These are phyloP conservation scores for Hyaloperonospora arabidopsidis DNA, from an alignment of 352 stramenopile species.

Conservation along the genomic window DNA sequence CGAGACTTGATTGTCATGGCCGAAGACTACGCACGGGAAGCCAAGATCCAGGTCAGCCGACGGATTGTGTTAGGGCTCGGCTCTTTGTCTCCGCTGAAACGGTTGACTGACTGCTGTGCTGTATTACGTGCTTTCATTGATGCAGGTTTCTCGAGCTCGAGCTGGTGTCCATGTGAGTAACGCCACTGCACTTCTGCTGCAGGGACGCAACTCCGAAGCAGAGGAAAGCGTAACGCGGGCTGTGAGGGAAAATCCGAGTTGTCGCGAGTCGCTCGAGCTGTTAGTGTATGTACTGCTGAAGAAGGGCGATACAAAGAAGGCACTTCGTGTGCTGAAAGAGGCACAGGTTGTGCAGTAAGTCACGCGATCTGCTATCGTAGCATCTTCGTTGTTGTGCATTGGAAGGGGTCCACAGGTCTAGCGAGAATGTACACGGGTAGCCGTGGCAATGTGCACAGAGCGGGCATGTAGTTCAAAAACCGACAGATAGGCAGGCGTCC, in stretches of 20 bases:
- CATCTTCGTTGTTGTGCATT: constrained; percentile 4
- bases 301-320: constrained; percentile 86
- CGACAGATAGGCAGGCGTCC: constrained; percentile 1
- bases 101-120: background rate
- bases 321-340: constrained; percentile 79
- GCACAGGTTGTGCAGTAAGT: constrained; percentile 61
- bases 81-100: background rate
- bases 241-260: constrained; percentile 74
- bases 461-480: constrained; percentile 9
- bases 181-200: constrained; percentile 66
- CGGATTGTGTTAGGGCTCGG: background rate
- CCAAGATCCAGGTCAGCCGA: constrained; percentile 51
- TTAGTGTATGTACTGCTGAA: constrained; percentile 85
- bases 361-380: constrained; percentile 3
- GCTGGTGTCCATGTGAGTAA: constrained; percentile 83
- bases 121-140: background rate
- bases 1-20: constrained; percentile 66
- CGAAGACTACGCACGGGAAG: constrained; percentile 72
- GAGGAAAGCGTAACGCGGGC: constrained; percentile 81
- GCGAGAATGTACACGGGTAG: constrained; percentile 20
- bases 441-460: constrained; percentile 17
- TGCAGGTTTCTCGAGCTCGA: constrained; percentile 52
- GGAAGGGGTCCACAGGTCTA: constrained; percentile 13
- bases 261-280: constrained; percentile 74
- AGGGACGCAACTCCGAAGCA: constrained; percentile 60